Evolutionary conservation across 345 rosid genomes (phyloP).

Genomic region (Lepidium didymum): DNA sequence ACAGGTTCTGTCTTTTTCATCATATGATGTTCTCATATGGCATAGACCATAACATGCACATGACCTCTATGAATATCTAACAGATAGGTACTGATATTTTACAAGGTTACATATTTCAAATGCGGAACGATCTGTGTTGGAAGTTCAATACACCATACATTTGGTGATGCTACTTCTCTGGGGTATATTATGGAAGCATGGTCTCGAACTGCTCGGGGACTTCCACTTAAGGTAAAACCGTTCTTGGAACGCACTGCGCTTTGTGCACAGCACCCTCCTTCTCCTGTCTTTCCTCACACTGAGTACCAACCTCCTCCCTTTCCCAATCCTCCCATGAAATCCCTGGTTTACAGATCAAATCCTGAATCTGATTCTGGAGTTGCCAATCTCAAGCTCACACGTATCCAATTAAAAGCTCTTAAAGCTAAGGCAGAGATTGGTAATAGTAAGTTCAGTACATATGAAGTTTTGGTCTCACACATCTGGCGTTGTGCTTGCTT

Average conservation of each 20-base stretch:
- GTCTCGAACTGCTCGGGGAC: conserved; percentile 22
- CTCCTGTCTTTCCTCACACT: conserved; percentile 30
- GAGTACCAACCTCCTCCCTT: conserved; percentile 35
- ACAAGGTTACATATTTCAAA: conserved; percentile 31
- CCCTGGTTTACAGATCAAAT: conserved; percentile 6
- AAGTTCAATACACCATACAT: conserved; percentile 20
- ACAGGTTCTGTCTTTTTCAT: not conserved
- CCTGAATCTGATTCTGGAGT: conserved; percentile 16
- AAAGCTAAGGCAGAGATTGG: conserved; percentile 13
- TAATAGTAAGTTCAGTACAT: conserved; percentile 17
- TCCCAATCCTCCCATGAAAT: conserved; percentile 10
- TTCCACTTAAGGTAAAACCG: conserved; percentile 7
- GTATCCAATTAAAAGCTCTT: conserved; percentile 28
- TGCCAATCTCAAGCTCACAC: conserved; percentile 23
- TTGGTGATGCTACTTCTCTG: conserved; percentile 22
- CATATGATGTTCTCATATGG: not conserved
- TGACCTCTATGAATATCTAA: not conserved
- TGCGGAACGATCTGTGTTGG: conserved; percentile 34
- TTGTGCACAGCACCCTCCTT: conserved; percentile 26
- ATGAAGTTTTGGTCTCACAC: conserved; percentile 31
- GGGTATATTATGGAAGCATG: conserved; percentile 15
- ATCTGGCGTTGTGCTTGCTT: conserved; percentile 35
- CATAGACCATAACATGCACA: not conserved
- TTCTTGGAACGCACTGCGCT: conserved; percentile 32
- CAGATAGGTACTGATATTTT: not conserved